Conservation (phyloP, 73 alveolate genomes). For the Stentor roeselii region DNA sequence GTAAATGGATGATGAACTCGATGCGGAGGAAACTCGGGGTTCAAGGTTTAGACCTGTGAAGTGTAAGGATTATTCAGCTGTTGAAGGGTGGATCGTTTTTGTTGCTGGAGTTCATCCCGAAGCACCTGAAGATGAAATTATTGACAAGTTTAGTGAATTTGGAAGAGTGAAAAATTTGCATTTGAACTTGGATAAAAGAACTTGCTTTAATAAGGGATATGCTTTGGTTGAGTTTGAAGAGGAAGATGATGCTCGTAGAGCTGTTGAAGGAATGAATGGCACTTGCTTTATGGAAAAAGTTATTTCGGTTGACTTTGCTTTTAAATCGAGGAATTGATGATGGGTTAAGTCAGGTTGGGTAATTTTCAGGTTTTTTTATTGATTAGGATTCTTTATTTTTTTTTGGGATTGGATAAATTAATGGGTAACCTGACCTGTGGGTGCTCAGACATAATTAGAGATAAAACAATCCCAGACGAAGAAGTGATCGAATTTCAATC, state of each 20-base stretch:
- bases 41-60: too few species aligned
- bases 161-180: conserved; percentile 79
- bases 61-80: conserved; percentile 34
- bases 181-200: conserved; percentile 76
- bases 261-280: conserved; percentile 67
- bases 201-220: conserved; percentile 84
- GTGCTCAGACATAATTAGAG: neutral
- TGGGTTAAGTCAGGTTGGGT: too few species aligned
- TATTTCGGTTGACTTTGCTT: conserved; percentile 82
- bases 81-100: conserved; percentile 72
- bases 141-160: conserved; percentile 67
- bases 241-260: conserved; percentile 61
- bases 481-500: neutral
- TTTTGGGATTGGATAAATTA: too few species aligned
- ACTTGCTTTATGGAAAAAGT: conserved; percentile 41
- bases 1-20: too few species aligned
- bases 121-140: conserved; percentile 77
- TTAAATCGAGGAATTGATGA: too few species aligned
- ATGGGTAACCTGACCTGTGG: neutral
- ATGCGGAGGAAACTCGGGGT: too few species aligned
- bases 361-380: too few species aligned
- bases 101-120: conserved; percentile 83
- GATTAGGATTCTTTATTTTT: too few species aligned
- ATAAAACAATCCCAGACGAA: neutral
- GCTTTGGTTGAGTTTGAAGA: conserved; percentile 75